These are phyloP conservation scores for Sungouiozyma intestinalis DNA, from an alignment of 805 yeast species.

Conservation along the genomic window DNA sequence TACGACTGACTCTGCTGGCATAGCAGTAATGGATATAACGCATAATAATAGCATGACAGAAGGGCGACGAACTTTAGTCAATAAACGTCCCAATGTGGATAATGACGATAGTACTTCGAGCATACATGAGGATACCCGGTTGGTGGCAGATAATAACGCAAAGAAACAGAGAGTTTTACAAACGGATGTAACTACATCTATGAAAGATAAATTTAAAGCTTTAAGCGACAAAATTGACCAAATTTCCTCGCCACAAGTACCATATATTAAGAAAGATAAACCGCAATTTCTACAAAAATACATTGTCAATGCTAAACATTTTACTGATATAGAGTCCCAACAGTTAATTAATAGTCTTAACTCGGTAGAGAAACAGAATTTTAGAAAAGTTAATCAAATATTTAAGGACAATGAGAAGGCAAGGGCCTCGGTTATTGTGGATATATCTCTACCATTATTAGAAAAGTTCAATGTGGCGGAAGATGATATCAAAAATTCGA, in stretches of 20 bases:
- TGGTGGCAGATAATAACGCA: background rate
- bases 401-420: slow-evolving; percentile 40
- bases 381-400: slow-evolving; percentile 30
- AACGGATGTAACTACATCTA: background rate
- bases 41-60: background rate
- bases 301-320: slow-evolving; percentile 16
- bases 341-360: slow-evolving; percentile 3
- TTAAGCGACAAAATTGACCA: background rate
- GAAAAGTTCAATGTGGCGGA: slow-evolving; percentile 22
- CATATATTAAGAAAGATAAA: background rate
- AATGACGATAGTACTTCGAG: no score
- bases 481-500: slow-evolving; percentile 11
- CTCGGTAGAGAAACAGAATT: slow-evolving; percentile 8
- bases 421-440: slow-evolving; percentile 39
- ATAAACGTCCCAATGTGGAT: no score
- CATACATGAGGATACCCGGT: no score
- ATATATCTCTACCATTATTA: slow-evolving; percentile 29
- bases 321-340: slow-evolving; percentile 16
- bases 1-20: background rate
- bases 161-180: background rate
- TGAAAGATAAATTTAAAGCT: background rate
- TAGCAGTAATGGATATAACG: background rate
- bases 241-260: background rate
- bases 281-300: slow-evolving; percentile 8
- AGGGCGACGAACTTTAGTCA: background rate